Conservation (phyloP, 2,329 filamentous ascomycete genomes). For the Peltaster fructicola region DNA sequence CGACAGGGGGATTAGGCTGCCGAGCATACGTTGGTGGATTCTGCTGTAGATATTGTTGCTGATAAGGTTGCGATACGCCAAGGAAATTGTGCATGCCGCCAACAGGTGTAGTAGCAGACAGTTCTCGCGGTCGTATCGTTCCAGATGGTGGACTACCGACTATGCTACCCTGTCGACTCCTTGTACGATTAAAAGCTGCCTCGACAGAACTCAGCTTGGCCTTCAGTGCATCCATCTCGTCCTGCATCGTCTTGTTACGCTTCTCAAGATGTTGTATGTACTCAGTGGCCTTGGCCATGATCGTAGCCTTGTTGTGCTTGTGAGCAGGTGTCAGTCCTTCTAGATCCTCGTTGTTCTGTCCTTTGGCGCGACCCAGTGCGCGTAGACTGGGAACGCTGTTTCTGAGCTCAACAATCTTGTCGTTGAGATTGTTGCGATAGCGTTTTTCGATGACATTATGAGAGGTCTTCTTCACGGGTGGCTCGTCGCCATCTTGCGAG, state of each 20-base stretch:
- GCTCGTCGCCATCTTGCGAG: conserved; percentile 20
- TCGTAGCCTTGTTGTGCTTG: conserved; percentile 95
- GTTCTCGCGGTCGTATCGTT: conserved; percentile 10
- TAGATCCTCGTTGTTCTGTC: conserved; percentile 66
- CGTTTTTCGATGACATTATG: conserved; percentile 98
- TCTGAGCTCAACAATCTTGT: conserved; percentile 83
- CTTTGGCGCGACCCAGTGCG: conserved; percentile 49
- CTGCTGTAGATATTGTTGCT: conserved; percentile 18
- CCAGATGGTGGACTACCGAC: conserved; percentile 9
- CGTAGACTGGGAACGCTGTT: conserved; percentile 84
- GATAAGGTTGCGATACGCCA: conserved; percentile 12
- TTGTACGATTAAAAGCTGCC: conserved; percentile 43
- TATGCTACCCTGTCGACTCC: conserved; percentile 10
- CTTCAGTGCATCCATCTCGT: conserved; percentile 68
- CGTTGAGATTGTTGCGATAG: conserved; percentile 89
- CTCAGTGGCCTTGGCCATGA: conserved; percentile 86
- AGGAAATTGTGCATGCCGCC: conserved; percentile 10
- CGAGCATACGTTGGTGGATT: conserved; percentile 18
- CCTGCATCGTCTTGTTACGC: conserved; percentile 61
- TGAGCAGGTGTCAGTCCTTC: conserved; percentile 56
- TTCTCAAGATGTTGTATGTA: conserved; percentile 91
- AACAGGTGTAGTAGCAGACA: conserved; percentile 13
- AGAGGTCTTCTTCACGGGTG: conserved; percentile 67
- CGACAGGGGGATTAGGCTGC: conserved; percentile 15
- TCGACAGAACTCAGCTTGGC: conserved; percentile 46